phyloP scores from a whole-genome alignment of 257 asterid genomes.

The Solanum clarkiae region DNA sequence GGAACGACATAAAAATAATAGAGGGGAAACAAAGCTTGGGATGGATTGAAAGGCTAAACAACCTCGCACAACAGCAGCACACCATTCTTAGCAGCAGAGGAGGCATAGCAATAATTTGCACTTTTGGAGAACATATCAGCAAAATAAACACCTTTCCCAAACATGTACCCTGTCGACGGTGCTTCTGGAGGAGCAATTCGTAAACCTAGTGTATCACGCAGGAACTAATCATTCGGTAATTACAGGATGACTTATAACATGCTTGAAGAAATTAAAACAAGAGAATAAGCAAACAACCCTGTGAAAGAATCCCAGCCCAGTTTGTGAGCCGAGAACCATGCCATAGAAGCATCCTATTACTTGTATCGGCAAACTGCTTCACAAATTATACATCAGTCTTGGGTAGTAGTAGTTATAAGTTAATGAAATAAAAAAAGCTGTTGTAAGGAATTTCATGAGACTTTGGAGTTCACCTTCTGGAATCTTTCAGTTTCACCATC shows the following conservation, averaged over 20 bases:
- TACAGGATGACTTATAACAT: neutral
- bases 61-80: constrained; percentile 92
- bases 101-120: constrained; percentile 74
- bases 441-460: neutral
- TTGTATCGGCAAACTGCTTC: constrained; percentile 40
- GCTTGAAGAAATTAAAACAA: neutral
- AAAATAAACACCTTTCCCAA: constrained; percentile 96
- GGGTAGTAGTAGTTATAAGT: neutral
- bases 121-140: constrained; percentile 99
- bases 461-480: constrained; percentile 35
- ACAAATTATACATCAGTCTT: neutral
- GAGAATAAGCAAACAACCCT: constrained; percentile 33
- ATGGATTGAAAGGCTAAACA: neutral
- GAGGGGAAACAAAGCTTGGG: neutral
- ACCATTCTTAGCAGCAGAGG: constrained; percentile 29
- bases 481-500: constrained; percentile 68
- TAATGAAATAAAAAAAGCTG: neutral
- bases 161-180: constrained; percentile 90
- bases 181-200: constrained; percentile 99
- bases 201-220: constrained; percentile 35
- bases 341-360: constrained; percentile 93
- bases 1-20: neutral
- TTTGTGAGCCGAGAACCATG: constrained; percentile 95
- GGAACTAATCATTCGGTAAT: neutral
- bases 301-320: constrained; percentile 92